These are phyloP conservation scores for Globisporangium sylvaticum DNA, from an alignment of 352 stramenopile genomes.

Conservation along the genomic window DNA sequence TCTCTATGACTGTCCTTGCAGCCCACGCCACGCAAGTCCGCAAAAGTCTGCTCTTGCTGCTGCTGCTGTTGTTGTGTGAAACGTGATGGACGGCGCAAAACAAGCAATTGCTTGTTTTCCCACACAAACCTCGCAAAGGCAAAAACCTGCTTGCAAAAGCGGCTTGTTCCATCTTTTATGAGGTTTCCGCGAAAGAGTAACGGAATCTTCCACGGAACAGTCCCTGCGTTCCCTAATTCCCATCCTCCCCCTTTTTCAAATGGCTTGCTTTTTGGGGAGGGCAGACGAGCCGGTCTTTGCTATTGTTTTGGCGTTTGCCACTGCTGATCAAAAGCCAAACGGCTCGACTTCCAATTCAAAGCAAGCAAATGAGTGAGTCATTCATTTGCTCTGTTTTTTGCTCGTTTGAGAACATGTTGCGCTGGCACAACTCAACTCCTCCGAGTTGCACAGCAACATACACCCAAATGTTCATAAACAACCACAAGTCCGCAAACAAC, in stretches of 20 bases:
- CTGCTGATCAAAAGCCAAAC: not conserved
- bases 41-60: not conserved
- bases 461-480: not conserved
- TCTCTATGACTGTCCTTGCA: not conserved
- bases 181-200: constrained; percentile 17
- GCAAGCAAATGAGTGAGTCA: not conserved
- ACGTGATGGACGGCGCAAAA: constrained; percentile 2
- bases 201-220: constrained; percentile 35
- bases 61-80: not conserved
- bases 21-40: not conserved
- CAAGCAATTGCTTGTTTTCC: not conserved
- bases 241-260: constrained; percentile 9
- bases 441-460: not conserved
- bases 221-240: not conserved
- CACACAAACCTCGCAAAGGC: not conserved
- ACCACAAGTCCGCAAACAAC: not conserved
- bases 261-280: constrained; percentile 8
- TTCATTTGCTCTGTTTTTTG: not conserved
- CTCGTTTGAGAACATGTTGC: not conserved
- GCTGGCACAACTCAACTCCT: not conserved
- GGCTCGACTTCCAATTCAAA: not conserved
- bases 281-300: not conserved
- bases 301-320: not conserved
- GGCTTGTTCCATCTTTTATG: constrained; percentile 8
- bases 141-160: not conserved